phyloP scores from a whole-genome alignment of 805 yeast genomes.

The Kuraishia borneana region DNA sequence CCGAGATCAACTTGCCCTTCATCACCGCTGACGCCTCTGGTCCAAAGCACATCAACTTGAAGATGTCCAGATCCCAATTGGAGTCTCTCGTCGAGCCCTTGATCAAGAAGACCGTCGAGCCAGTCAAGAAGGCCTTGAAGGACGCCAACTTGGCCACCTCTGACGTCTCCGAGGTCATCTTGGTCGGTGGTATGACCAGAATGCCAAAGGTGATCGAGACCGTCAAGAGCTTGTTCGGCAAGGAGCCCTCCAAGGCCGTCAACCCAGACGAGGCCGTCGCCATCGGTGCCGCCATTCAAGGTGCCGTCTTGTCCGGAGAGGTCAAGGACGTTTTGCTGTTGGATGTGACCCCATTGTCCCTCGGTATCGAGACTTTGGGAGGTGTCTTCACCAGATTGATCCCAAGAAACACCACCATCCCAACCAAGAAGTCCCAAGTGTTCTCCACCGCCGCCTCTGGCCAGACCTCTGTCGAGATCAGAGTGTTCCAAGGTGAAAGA shows the following conservation, averaged over 20 bases:
- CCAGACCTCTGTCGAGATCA: conserved; percentile 92
- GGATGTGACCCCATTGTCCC: conserved; percentile 79
- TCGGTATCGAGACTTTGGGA: conserved; percentile 97
- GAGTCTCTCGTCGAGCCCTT: conserved; percentile 57
- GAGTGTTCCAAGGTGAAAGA: conserved; percentile 99
- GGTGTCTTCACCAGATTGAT: conserved; percentile 92
- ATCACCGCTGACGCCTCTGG: conserved; percentile 35
- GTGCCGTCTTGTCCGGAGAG: conserved; percentile 77
- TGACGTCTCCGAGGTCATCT: conserved; percentile 62
- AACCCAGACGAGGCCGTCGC: conserved; percentile 95
- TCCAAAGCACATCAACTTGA: conserved; percentile 48
- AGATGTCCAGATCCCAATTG: conserved; percentile 53
- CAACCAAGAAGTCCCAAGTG: conserved; percentile 92
- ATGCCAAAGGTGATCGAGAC: conserved; percentile 70
- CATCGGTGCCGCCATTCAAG: conserved; percentile 84
- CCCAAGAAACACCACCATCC: conserved; percentile 91
- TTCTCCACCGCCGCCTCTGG: conserved; percentile 96
- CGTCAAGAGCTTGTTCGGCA: conserved; percentile 48
- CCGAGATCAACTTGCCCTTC: conserved; percentile 63
- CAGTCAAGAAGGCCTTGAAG: conserved; percentile 61
- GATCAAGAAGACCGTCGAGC: conserved; percentile 57
- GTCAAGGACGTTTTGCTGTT: conserved; percentile 66
- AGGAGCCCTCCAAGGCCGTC: conserved; percentile 58
- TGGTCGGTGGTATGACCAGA: conserved; percentile 87
- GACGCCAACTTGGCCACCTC: conserved; percentile 60